Evolutionary conservation across 139 green algal genomes (phyloP), one percentile per base, ranked within the genome.

Genomic region (Chlorella sorokiniana): DNA sequence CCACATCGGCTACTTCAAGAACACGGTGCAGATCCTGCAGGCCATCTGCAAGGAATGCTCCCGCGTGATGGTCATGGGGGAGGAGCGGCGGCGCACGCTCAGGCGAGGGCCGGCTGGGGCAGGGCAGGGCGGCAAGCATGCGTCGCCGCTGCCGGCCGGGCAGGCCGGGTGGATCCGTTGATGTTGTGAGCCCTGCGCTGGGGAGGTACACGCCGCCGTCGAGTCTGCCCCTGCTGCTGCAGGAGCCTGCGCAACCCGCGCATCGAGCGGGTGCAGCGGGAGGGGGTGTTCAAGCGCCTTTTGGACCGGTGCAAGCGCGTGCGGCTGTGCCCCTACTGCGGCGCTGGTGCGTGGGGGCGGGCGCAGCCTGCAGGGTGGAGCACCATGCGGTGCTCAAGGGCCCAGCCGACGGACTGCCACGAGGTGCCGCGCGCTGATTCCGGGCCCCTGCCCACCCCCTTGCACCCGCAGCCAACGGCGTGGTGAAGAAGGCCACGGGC

Each of bases 1-100:
- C 89, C 97, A 99, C 90, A 96, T 99, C 74, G 96, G 96, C 67
- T 99, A 98, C 92, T 97, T 98, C 89, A 96, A 96, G 76, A 92
- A 93, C 84, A 96, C 90, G 42, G 54, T 97, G 52, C 85, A 93
- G 70, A 93, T 97, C 40, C 90, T 99, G 87, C 95, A 99, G 89
- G 97, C 91, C 91, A 97, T 99, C 83, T 99, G 97, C 92, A 99
- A 99, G 90, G 88, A 56, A 41, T 99, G 97, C 84, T 91, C 91
- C 27, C 89, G 92, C n/a, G 87, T 99, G 62, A 84, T 99, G 84
- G 87, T 99, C 81, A 76, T 88, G 0, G 92, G 95, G 16, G 87
- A 94, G 44, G 94, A 98, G 77, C 81, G 86, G 9, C 63, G 81
- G 18, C 76, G 82, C 35, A 93, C 83, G 78, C 86, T 94, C 70